Conservation (phyloP, 768 basidiomycete genomes). For the Phaeolepiota aurea region DNA sequence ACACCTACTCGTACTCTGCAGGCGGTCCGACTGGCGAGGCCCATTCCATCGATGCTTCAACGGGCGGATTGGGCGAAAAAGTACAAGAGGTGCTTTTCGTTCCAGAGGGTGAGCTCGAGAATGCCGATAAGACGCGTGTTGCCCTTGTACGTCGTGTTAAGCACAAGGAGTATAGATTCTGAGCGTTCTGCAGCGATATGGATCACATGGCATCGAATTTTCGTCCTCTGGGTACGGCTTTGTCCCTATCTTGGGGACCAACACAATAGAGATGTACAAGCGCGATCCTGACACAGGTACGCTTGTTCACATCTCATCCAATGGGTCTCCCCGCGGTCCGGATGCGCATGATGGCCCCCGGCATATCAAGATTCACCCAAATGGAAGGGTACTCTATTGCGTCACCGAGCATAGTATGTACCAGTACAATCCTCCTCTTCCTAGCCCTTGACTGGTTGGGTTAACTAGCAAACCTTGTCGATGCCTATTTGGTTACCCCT, state of each 20-base stretch:
- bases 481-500: slow-evolving; percentile 30
- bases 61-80: slow-evolving; percentile 33
- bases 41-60: slow-evolving; percentile 24
- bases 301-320: slow-evolving; percentile 27
- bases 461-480: slow-evolving; percentile 35
- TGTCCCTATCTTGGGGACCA: slow-evolving; percentile 40
- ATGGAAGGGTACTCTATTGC: slow-evolving; percentile 40
- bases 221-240: slow-evolving; percentile 32
- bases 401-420: slow-evolving; percentile 44
- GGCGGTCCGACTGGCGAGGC: slow-evolving; percentile 47
- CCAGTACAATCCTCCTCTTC: not conserved
- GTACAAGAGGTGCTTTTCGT: slow-evolving; percentile 41
- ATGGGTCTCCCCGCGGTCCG: slow-evolving; percentile 27
- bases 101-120: slow-evolving; percentile 27
- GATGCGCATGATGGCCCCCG: slow-evolving; percentile 37
- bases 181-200: slow-evolving; percentile 28
- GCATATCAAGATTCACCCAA: slow-evolving; percentile 45
- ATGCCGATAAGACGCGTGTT: slow-evolving; percentile 40
- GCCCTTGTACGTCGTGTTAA: slow-evolving; percentile 31
- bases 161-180: not conserved
- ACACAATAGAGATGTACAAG: slow-evolving; percentile 38
- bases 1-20: slow-evolving; percentile 36
- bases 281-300: slow-evolving; percentile 21
- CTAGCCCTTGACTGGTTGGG: not conserved
- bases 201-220: slow-evolving; percentile 45